Evolutionary conservation across 257 asterid species (phyloP).

Genomic region (Ballota nigra): DNA sequence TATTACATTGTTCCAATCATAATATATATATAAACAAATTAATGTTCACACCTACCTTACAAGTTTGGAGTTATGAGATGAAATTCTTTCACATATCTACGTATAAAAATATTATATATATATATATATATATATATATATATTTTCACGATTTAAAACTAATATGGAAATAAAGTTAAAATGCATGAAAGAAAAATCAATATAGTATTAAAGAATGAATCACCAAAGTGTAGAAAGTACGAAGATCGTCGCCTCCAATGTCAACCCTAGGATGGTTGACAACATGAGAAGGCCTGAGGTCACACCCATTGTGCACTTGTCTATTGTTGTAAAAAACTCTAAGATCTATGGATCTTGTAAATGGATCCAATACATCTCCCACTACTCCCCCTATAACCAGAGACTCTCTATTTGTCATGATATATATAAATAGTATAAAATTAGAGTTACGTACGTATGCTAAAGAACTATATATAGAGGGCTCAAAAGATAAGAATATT

Average conservation of each 20-base stretch:
- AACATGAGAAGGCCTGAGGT: slow-evolving; percentile 51
- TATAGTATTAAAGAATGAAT: not conserved
- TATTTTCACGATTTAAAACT: too few species aligned
- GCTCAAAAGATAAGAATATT: slow-evolving; percentile 1
- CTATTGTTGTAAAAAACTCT: slow-evolving; percentile 22
- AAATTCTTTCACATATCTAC: too few species aligned
- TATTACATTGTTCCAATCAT: too few species aligned
- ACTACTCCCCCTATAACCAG: slow-evolving; percentile 52
- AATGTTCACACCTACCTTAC: too few species aligned
- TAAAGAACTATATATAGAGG: not conserved
- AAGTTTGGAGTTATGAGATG: too few species aligned
- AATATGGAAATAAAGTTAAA: too few species aligned
- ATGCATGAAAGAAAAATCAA: too few species aligned
- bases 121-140: too few species aligned
- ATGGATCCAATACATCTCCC: slow-evolving; percentile 62
- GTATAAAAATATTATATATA: too few species aligned
- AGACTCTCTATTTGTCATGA: slow-evolving; percentile 46
- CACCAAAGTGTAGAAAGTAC: slow-evolving; percentile 48
- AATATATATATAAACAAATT: too few species aligned
- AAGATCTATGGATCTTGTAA: slow-evolving; percentile 37
- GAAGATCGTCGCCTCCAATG: slow-evolving; percentile 47
- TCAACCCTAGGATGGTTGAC: slow-evolving; percentile 50
- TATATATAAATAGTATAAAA: not conserved
- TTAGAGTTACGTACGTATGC: not conserved
- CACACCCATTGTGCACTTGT: slow-evolving; percentile 42